Evolutionary conservation across 371 early-diverging fungal species (phyloP).

Genomic region (Circinella minor): DNA sequence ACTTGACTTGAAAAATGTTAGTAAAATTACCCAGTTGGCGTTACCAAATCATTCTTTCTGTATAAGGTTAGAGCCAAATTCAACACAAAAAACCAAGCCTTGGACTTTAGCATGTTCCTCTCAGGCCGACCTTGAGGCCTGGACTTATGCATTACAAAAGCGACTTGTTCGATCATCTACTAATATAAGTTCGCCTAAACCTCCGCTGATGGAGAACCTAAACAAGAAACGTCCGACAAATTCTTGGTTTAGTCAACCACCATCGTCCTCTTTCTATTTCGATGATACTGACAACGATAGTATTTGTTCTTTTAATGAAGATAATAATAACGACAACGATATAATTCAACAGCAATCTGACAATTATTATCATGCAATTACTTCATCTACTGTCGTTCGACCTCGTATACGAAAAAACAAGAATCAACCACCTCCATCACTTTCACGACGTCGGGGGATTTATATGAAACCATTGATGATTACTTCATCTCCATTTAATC

Average conservation of each 20-base stretch:
- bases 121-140: constrained; percentile 28
- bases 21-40: constrained; percentile 3
- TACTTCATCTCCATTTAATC: not conserved
- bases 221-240: constrained; percentile 1
- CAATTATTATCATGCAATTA: constrained; percentile 11
- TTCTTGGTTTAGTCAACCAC: constrained; percentile 8
- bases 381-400: not conserved
- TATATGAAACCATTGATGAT: constrained; percentile 3
- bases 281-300: not conserved
- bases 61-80: constrained; percentile 34
- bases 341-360: not conserved
- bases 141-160: constrained; percentile 17
- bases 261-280: not conserved
- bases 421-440: constrained; percentile 3
- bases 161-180: not conserved
- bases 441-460: constrained; percentile 11
- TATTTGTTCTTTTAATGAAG: not conserved
- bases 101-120: constrained; percentile 40
- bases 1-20: constrained; percentile 1
- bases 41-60: constrained; percentile 11
- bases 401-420: constrained; percentile 9
- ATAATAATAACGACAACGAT: not conserved
- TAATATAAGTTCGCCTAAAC: not conserved
- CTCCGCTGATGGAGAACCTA: not conserved
- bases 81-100: constrained; percentile 14